phyloP scores from a whole-genome alignment of 2,329 filamentous ascomycete species.

The Fusarium sp. region DNA sequence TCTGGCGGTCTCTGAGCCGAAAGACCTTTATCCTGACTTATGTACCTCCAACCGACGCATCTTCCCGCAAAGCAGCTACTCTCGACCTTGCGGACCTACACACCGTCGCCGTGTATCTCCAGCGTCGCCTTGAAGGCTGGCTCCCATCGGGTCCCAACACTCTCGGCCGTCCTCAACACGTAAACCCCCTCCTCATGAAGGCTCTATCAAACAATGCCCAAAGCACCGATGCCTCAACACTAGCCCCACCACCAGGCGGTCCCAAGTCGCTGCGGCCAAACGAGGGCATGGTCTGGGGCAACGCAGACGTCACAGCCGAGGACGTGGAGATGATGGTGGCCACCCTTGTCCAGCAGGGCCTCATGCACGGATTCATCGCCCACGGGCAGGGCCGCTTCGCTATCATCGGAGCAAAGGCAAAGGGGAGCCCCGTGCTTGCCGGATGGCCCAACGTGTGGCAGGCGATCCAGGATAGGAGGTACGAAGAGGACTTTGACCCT shows the following conservation, averaged over 20 bases:
- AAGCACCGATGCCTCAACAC: slow-evolving; percentile 53
- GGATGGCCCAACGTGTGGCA: slow-evolving; percentile 83
- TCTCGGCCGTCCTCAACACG: slow-evolving; percentile 54
- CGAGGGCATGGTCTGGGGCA: slow-evolving; percentile 73
- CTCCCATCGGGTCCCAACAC: slow-evolving; percentile 52
- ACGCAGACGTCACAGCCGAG: slow-evolving; percentile 67
- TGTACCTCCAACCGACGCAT: slow-evolving; percentile 68
- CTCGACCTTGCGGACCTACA: slow-evolving; percentile 79
- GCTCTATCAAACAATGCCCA: slow-evolving; percentile 61
- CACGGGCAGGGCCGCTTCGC: slow-evolving; percentile 83
- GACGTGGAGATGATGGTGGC: slow-evolving; percentile 84
- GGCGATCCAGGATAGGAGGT: slow-evolving; percentile 72
- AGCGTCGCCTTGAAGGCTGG: slow-evolving; percentile 72
- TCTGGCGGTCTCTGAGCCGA: slow-evolving; percentile 86
- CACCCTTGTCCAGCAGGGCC: slow-evolving; percentile 81
- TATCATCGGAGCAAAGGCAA: slow-evolving; percentile 80
- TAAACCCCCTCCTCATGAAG: slow-evolving; percentile 65
- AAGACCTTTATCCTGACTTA: slow-evolving; percentile 84
- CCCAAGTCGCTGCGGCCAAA: slow-evolving; percentile 64
- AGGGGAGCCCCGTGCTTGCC: slow-evolving; percentile 71
- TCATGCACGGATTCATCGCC: slow-evolving; percentile 86
- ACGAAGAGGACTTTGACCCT: slow-evolving; percentile 69
- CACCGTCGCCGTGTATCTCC: slow-evolving; percentile 72
- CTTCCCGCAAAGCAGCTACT: slow-evolving; percentile 75
- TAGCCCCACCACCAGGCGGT: slow-evolving; percentile 62